These are phyloP conservation scores for Fusarium veterinarium DNA, from an alignment of 2,329 filamentous ascomycete genomes.

Conservation along the genomic window DNA sequence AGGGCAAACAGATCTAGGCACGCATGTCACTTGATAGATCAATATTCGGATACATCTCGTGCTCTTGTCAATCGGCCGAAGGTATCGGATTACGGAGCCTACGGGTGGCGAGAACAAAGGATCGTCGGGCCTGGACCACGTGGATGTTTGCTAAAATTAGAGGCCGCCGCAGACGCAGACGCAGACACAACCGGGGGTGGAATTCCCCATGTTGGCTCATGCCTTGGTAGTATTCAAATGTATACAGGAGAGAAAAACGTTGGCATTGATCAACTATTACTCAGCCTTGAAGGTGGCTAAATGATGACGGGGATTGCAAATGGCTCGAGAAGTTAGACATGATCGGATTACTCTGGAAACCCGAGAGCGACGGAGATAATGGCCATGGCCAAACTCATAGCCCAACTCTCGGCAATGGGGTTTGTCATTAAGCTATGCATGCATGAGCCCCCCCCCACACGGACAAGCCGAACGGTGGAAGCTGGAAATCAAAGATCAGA, in stretches of 20 bases:
- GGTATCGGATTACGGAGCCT: slow-evolving; percentile 27
- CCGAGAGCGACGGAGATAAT: slow-evolving; percentile 14
- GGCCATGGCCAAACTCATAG: background rate
- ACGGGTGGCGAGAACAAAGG: slow-evolving; percentile 34
- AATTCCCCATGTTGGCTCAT: background rate
- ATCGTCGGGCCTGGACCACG: slow-evolving; percentile 37
- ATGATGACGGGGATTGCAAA: slow-evolving; percentile 3
- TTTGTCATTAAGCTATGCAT: slow-evolving; percentile 3
- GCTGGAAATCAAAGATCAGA: slow-evolving; percentile 23
- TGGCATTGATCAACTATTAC: background rate
- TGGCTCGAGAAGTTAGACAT: background rate
- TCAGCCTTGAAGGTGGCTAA: background rate
- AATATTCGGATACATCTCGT: background rate
- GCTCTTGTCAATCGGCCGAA: slow-evolving; percentile 30
- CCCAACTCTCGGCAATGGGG: slow-evolving; percentile 11
- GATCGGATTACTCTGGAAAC: background rate
- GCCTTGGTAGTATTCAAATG: background rate
- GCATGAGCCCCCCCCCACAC: slow-evolving; percentile 19
- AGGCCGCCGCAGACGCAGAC: background rate
- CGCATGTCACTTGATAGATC: background rate
- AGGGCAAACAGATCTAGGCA: background rate
- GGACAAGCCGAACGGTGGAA: slow-evolving; percentile 42
- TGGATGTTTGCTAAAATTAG: slow-evolving; percentile 37
- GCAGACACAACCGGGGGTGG: slow-evolving; percentile 10
- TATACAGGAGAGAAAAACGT: background rate